Base-by-base conservation (phyloP, 768 basidiomycete species). In the Xerocomellus dryophilus region DNA sequence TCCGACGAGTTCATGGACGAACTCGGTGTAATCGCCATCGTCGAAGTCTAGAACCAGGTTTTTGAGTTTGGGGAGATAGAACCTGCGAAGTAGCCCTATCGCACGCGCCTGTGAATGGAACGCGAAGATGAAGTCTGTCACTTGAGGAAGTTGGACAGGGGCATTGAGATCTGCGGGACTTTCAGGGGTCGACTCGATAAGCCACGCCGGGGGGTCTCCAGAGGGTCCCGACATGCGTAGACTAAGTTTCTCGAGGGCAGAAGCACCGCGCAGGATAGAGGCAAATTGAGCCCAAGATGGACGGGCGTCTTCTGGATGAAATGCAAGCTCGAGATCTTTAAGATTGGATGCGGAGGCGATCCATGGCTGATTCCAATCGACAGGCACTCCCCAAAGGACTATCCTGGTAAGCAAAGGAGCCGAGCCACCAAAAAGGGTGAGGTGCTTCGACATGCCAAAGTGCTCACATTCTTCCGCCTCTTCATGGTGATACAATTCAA, bases 341-440 rank as follows among this genome's bases (percentile, higher is more conserved):
- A 90, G 70, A 5, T 53, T 59, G 17, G 53, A 18, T 5, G 63
- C 61, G 11, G 63, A 55, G 14, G 53, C 29, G 27, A 68, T 53
- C 17, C 74, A 63, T 11, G 76, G 72, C 31, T 74, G 70, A 31
- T 77, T 73, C 88, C 88, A 90, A 53, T 83, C 78, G 34, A 90
- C 66, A 57, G 90, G 86, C 5, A 88, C 83, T 40, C 85, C 86
- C 82, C 84, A 88, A 31, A 91, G 72, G 9, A 73, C 71, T 29
- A 81, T 67, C 5, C 67, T 61, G 20, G 65, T 69, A 12, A 91
- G 71, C 7, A 72, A 75, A 1, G 88, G 88, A 7, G 71, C 69
- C 17, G 75, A 76, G 21, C 78, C 76, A 3, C 80, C 75, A 61
- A 88, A 83, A 14, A 80, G 74, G 12, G 76, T 69, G 68, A 84